A percentile compares a stretch with the other conserved stretches of the same genome.
phyloP scores from a whole-genome alignment of 1,284 basidiomycete genomes.

The Sphaerobolus stellatus region DNA sequence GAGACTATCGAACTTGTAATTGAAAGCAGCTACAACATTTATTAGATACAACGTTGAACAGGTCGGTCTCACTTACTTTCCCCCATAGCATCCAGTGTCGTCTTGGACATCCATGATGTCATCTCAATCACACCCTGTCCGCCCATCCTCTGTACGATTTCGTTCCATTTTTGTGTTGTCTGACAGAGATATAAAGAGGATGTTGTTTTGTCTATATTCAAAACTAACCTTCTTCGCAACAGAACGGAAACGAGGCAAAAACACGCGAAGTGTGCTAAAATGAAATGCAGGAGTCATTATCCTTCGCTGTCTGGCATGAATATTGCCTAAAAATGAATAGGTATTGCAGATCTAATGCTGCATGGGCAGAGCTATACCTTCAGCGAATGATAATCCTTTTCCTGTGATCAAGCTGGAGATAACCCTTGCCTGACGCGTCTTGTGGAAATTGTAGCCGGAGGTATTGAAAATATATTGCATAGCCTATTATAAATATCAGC shows the following conservation, averaged over 20 bases:
- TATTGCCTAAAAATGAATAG: constrained; percentile 19
- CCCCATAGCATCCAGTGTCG: constrained; percentile 22
- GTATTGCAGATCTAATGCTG: neutral
- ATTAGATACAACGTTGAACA: neutral
- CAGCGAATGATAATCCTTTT: neutral
- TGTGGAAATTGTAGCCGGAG: constrained; percentile 20
- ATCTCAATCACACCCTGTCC: constrained; percentile 17
- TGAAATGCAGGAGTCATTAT: constrained; percentile 32
- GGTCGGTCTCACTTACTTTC: too few relatives aligned
- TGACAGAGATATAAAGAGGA: constrained; percentile 14
- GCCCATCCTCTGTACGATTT: constrained; percentile 1
- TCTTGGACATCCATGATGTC: constrained; percentile 18
- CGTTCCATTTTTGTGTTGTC: constrained; percentile 22
- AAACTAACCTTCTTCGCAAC: constrained; percentile 14
- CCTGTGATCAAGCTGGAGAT: neutral
- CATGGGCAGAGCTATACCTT: neutral
- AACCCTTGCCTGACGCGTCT: constrained; percentile 2
- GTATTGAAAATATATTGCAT: constrained; percentile 16
- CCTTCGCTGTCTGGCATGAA: constrained; percentile 32
- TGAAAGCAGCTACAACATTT: constrained; percentile 21
- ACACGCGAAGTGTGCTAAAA: constrained; percentile 18
- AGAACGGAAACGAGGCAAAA: constrained; percentile 20
- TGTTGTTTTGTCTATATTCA: neutral
- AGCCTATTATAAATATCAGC: neutral
- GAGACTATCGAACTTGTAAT: constrained; percentile 22